Percentiles rank a stretch among this genome's conserved stretches.
Evolutionary conservation across 768 basidiomycete genomes (phyloP).

Genomic region (Calocera viscosa): DNA sequence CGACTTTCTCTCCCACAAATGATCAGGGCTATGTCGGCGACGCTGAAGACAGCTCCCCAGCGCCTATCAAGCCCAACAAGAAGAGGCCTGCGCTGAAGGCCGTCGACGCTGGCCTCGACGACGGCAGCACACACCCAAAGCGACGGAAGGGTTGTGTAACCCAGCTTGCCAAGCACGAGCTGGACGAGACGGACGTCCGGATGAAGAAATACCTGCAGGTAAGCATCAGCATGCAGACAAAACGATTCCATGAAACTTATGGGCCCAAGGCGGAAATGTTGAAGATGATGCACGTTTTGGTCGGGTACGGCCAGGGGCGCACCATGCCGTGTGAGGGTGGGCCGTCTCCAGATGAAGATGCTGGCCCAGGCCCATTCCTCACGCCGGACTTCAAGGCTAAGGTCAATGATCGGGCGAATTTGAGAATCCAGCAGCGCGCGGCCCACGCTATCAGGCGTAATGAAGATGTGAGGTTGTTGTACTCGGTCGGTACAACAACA

Average conservation of each 20-base stretch:
- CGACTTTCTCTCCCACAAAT: background rate
- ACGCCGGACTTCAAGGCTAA: background rate
- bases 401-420: background rate
- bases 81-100: background rate
- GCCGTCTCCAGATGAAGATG: background rate
- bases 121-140: background rate
- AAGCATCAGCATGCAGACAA: background rate
- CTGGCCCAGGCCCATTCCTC: background rate
- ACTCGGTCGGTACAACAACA: background rate
- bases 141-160: background rate
- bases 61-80: background rate
- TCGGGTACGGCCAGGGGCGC: background rate
- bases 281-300: background rate
- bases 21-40: background rate
- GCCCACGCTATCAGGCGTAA: background rate
- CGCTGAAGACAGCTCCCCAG: background rate
- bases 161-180: background rate
- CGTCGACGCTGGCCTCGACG: background rate
- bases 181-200: background rate
- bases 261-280: background rate
- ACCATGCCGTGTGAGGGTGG: background rate
- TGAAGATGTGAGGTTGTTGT: background rate
- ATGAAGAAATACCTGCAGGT: background rate
- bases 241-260: background rate
- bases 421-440: background rate